phyloP scores from a whole-genome alignment of 257 asterid species.

The Capsicum rhomboideum region DNA sequence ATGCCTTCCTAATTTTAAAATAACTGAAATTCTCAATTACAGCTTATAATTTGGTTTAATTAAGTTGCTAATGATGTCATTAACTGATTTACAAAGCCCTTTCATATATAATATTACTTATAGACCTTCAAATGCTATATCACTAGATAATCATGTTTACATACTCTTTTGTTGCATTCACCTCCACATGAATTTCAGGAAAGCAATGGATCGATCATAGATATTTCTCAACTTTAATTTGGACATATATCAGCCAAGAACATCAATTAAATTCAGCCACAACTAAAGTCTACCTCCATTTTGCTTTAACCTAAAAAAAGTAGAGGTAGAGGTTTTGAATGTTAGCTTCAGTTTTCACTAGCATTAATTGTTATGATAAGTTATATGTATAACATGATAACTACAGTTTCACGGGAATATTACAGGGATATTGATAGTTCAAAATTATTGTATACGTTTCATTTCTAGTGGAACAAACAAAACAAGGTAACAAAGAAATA shows the following conservation, averaged over 20 bases:
- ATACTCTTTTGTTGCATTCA: background rate
- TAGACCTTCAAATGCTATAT: background rate
- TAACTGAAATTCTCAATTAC: no score
- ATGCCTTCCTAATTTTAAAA: no score
- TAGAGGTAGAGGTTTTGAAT: background rate
- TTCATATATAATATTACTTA: background rate
- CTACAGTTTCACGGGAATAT: background rate
- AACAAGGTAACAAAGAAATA: background rate
- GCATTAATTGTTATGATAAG: background rate
- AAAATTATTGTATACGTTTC: background rate
- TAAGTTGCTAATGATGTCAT: no score
- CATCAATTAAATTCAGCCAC: background rate
- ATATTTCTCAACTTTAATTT: background rate
- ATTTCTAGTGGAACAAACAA: background rate
- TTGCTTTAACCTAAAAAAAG: background rate
- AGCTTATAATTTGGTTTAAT: no score
- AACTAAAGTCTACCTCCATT: background rate
- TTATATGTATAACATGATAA: background rate
- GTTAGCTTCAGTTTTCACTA: background rate
- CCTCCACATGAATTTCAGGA: background rate
- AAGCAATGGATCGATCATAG: background rate
- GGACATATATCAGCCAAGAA: background rate
- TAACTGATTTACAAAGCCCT: no score
- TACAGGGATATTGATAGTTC: background rate
- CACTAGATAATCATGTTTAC: background rate